Conservation (phyloP, 2,329 filamentous ascomycete species). For the Phialemonium atrogriseum region DNA sequence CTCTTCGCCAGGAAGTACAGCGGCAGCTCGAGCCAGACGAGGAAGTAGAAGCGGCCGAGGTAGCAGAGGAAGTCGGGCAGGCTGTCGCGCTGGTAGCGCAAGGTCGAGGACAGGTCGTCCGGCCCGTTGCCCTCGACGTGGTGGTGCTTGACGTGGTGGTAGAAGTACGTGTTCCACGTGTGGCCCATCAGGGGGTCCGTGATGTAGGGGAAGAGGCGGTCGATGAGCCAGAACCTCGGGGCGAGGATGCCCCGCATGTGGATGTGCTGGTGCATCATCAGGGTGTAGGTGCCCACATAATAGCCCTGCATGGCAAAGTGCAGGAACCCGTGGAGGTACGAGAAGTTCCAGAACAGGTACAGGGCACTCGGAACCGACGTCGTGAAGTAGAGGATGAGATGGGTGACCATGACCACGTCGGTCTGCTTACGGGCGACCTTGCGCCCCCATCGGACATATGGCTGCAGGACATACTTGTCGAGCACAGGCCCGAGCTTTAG, state of each 20-base stretch:
- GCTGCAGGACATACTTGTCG: constrained; percentile 34
- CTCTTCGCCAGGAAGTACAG: constrained; percentile 61
- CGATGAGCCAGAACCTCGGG: constrained; percentile 46
- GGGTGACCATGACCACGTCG: constrained; percentile 72
- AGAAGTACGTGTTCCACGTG: constrained; percentile 79
- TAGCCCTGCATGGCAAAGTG: constrained; percentile 59
- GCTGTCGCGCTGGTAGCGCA: constrained; percentile 67
- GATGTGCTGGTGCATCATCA: constrained; percentile 82
- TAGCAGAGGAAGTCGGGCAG: constrained; percentile 61
- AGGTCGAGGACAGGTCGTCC: constrained; percentile 65
- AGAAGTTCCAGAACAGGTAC: constrained; percentile 57
- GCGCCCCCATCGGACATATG: constrained; percentile 50
- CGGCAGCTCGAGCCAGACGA: constrained; percentile 69
- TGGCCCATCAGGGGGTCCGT: constrained; percentile 72
- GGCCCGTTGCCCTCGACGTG: constrained; percentile 74
- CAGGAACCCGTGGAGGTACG: constrained; percentile 56
- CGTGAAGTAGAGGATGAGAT: constrained; percentile 62
- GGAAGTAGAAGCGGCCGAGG: constrained; percentile 62
- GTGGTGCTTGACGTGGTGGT: constrained; percentile 81
- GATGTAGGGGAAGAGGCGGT: constrained; percentile 63
- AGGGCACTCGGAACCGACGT: constrained; percentile 64
- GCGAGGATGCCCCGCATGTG: constrained; percentile 63
- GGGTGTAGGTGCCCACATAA: constrained; percentile 66
- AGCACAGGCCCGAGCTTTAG: constrained; percentile 34
- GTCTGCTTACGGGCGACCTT: constrained; percentile 54